Conservation (phyloP, 2,329 filamentous ascomycete species). For the Tympanopsis confertula region DNA sequence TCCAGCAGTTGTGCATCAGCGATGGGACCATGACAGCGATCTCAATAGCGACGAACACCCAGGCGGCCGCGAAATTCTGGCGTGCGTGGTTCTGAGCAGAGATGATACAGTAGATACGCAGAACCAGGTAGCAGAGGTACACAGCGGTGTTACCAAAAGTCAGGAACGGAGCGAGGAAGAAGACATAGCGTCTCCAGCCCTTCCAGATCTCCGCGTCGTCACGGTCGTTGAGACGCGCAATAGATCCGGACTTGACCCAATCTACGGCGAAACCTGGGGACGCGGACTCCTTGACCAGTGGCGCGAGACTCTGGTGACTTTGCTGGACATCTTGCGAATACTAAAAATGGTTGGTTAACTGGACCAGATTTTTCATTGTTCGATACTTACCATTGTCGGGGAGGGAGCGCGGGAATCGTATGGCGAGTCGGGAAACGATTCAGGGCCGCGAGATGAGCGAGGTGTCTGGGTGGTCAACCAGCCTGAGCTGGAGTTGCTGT, state of each 20-base stretch:
- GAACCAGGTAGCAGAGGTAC: conserved; percentile 34
- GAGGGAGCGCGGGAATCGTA: no score
- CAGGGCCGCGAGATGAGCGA: no score
- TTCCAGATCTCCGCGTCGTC: conserved; percentile 30
- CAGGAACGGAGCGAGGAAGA: conserved; percentile 22
- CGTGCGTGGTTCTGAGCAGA: conserved; percentile 29
- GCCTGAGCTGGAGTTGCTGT: no score
- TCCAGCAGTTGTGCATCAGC: conserved; percentile 45
- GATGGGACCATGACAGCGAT: conserved; percentile 38
- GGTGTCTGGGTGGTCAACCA: no score
- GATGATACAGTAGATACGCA: conserved; percentile 40
- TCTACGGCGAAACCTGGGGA: conserved; percentile 16
- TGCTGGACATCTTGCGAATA: conserved; percentile 22
- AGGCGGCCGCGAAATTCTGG: conserved; percentile 34
- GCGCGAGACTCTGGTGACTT: conserved; percentile 27
- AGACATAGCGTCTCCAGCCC: conserved; percentile 28
- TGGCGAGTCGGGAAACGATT: no score
- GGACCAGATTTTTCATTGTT: conserved; percentile 2
- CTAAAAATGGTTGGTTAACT: neutral
- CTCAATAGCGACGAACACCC: conserved; percentile 45
- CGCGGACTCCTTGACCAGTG: conserved; percentile 19
- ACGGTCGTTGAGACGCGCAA: conserved; percentile 27
- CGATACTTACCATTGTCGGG: conserved; percentile 3
- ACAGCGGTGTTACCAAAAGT: conserved; percentile 25
- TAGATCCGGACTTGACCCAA: conserved; percentile 17